Percentiles rank a stretch among this genome's conserved stretches.
These are phyloP conservation scores for Colletotrichum acutatum DNA, from an alignment of 2,329 filamentous ascomycete genomes.

Conservation along the genomic window DNA sequence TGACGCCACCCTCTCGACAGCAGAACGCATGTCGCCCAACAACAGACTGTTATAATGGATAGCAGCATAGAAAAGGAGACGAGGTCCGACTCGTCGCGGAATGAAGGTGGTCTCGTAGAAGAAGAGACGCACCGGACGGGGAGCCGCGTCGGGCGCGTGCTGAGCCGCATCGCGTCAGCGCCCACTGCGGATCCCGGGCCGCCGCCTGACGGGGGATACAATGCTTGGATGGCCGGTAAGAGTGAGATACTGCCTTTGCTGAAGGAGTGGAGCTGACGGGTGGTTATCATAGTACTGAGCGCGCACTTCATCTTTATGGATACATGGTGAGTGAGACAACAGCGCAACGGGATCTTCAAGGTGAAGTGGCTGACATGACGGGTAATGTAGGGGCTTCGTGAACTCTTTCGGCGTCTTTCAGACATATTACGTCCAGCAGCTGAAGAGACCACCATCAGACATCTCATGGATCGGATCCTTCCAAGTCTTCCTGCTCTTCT, in stretches of 20 bases:
- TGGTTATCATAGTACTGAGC: neutral
- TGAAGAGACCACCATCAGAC: conserved; percentile 46
- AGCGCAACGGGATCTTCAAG: no score
- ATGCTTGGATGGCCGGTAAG: conserved; percentile 32
- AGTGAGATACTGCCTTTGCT: neutral
- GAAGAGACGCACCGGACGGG: neutral
- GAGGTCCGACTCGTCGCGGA: conserved; percentile 23
- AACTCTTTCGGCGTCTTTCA: conserved; percentile 59
- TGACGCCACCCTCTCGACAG: neutral
- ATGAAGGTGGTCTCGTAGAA: neutral
- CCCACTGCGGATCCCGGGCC: conserved; percentile 19
- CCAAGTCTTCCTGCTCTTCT: conserved; percentile 55
- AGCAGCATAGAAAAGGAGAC: conserved; percentile 18
- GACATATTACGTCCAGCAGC: conserved; percentile 52
- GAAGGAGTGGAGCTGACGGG: neutral
- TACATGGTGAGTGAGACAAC: conserved; percentile 22
- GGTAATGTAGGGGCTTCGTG: conserved; percentile 50
- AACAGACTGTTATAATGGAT: neutral
- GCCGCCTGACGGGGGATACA: conserved; percentile 26
- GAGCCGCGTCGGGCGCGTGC: conserved; percentile 22
- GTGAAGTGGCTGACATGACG: neutral
- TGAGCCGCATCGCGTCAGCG: conserved; percentile 28
- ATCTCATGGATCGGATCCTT: conserved; percentile 59
- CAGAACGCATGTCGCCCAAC: neutral
- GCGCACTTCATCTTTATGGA: conserved; percentile 34